Conservation (phyloP, 202 grass and related monocot species). For the Carex arenaria region DNA sequence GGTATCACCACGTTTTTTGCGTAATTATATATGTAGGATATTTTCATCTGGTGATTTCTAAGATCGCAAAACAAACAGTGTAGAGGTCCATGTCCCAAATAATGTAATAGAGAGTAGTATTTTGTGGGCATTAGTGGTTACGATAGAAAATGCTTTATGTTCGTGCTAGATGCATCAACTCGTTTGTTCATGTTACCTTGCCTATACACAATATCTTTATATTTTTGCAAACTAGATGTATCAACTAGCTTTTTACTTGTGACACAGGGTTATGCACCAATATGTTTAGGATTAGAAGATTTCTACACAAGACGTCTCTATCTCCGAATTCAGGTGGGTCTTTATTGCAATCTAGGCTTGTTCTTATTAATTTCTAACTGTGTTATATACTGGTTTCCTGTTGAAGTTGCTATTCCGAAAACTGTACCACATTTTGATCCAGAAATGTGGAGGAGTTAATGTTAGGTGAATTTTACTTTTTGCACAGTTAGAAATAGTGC, state of each 20-base stretch:
- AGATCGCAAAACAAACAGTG: background rate
- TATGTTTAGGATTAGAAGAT: slow-evolving; percentile 89
- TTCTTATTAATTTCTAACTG: background rate
- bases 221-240: background rate
- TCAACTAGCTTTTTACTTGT: slow-evolving; percentile 14
- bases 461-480: background rate
- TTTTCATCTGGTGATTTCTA: background rate
- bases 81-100: background rate
- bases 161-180: background rate
- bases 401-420: background rate
- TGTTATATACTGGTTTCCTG: background rate
- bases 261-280: slow-evolving; percentile 72
- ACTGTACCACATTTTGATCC: background rate
- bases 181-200: background rate
- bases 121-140: background rate
- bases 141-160: background rate
- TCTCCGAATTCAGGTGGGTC: slow-evolving; percentile 78
- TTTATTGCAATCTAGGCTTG: background rate
- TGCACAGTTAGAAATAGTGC: background rate
- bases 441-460: background rate
- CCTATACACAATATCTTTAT: background rate
- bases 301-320: slow-evolving; percentile 92
- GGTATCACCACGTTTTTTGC: background rate
- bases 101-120: background rate
- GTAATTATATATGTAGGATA: background rate